These are phyloP conservation scores for Trypanosoma scelopori DNA, from an alignment of 208 protist species.

Conservation along the genomic window DNA sequence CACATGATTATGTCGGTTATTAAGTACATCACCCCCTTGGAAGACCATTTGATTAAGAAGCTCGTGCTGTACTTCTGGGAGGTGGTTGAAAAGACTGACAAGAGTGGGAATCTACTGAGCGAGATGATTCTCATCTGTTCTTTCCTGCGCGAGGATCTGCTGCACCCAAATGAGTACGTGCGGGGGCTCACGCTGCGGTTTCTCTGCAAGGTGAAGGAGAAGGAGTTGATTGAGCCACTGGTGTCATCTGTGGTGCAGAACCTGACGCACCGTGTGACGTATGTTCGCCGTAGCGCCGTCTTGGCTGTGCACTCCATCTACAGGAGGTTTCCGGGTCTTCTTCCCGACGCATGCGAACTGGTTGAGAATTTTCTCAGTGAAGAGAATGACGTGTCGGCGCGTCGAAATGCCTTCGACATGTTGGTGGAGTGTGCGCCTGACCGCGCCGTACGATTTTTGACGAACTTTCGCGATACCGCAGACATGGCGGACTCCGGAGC, in stretches of 20 bases:
- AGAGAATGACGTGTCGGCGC: constrained; percentile 91
- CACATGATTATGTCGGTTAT: constrained; percentile 98
- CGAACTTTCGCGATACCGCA: constrained; percentile 83
- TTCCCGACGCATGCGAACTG: constrained; percentile 97
- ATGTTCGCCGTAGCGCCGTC: constrained; percentile 98
- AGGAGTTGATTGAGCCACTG: constrained; percentile 97
- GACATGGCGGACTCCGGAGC: constrained; percentile 83
- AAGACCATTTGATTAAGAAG: constrained; percentile 96
- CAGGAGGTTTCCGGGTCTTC: constrained; percentile 90
- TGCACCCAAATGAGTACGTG: constrained; percentile 98
- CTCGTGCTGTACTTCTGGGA: constrained; percentile 98
- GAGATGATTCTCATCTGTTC: constrained; percentile 99
- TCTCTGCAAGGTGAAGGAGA: constrained; percentile 96
- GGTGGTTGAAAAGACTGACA: constrained; percentile 95
- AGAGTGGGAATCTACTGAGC: constrained; percentile 94
- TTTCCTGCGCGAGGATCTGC: constrained; percentile 95
- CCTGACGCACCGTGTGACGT: constrained; percentile 93
- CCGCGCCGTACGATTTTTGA: constrained; percentile 93
- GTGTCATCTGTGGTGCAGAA: constrained; percentile 93
- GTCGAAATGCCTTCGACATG: constrained; percentile 98
- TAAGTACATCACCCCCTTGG: constrained; percentile 93
- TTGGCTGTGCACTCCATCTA: constrained; percentile 96
- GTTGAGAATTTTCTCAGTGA: constrained; percentile 92
- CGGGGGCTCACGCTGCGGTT: constrained; percentile 97
- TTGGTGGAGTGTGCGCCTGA: constrained; percentile 95